A percentile compares a stretch with the other conserved stretches of the same genome.
phyloP scores from a whole-genome alignment of 2,329 filamentous ascomycete species.

The Lachnellula arida region DNA sequence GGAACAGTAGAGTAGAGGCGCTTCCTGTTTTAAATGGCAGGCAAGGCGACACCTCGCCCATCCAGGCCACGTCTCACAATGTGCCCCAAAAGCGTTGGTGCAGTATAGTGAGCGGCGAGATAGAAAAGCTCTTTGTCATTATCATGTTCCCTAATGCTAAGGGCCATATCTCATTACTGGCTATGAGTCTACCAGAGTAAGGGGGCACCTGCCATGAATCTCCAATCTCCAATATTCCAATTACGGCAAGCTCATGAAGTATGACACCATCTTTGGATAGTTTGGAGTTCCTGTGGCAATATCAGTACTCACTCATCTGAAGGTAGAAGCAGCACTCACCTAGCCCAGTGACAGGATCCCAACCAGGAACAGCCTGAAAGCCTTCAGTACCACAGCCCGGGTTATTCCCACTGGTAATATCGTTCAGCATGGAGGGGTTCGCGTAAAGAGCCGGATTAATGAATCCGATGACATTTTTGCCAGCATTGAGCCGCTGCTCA shows the following conservation, averaged over 20 bases:
- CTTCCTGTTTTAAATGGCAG: no score
- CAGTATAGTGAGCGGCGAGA: no score
- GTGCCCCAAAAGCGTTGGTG: no score
- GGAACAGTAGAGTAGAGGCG: no score
- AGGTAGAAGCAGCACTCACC: slow-evolving; percentile 1
- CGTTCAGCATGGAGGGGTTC: slow-evolving; percentile 41
- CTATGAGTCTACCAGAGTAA: no score
- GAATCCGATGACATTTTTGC: background rate
- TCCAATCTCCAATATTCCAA: background rate
- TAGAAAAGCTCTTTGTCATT: no score
- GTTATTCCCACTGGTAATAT: slow-evolving; percentile 36
- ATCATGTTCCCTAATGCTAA: no score
- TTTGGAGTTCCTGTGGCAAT: slow-evolving; percentile 15
- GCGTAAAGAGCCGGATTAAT: slow-evolving; percentile 49
- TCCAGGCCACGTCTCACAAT: no score
- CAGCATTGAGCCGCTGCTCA: background rate
- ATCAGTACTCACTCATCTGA: background rate
- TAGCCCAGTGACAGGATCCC: slow-evolving; percentile 26
- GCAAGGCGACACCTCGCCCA: no score
- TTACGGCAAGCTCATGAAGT: slow-evolving; percentile 23
- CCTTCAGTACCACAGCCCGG: slow-evolving; percentile 30
- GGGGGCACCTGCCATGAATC: no score
- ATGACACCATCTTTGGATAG: slow-evolving; percentile 24
- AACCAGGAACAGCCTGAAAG: slow-evolving; percentile 14
- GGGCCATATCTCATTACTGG: no score